Evolutionary conservation across 345 rosid genomes (phyloP).

Genomic region (Erucastrum elatum): DNA sequence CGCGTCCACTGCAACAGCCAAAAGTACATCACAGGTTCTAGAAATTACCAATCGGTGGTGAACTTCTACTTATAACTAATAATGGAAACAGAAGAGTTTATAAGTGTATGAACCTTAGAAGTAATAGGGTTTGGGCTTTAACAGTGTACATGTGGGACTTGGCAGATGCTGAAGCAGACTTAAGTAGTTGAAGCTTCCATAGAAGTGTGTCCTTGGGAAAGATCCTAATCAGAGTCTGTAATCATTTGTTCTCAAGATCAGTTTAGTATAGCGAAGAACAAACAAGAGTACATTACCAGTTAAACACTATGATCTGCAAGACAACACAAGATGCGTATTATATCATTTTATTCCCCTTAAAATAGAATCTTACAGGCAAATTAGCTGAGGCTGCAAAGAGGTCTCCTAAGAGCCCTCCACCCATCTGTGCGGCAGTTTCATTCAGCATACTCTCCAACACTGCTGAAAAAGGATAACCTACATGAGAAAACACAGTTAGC

Average conservation of each 20-base stretch:
- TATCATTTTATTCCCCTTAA: background rate
- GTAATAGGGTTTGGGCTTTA: constrained; percentile 61
- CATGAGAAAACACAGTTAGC: background rate
- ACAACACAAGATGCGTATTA: background rate
- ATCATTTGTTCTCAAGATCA: background rate
- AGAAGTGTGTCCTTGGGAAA: constrained; percentile 66
- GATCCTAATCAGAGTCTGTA: constrained; percentile 58
- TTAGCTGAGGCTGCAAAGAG: constrained; percentile 34
- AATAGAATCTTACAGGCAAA: constrained; percentile 40
- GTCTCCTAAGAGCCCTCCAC: constrained; percentile 37
- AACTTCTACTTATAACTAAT: background rate
- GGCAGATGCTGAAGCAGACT: constrained; percentile 58
- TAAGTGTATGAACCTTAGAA: constrained; percentile 50
- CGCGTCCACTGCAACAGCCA: constrained; percentile 58
- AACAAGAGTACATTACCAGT: background rate
- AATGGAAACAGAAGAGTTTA: constrained; percentile 16
- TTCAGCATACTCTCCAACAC: constrained; percentile 35
- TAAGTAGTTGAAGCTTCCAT: constrained; percentile 76
- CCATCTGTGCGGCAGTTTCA: constrained; percentile 25
- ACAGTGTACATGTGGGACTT: constrained; percentile 53
- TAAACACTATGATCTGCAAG: constrained; percentile 7
- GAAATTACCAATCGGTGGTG: background rate
- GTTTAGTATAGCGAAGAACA: background rate
- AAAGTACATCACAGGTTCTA: background rate
- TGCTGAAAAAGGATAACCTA: constrained; percentile 45